phyloP scores from a whole-genome alignment of 257 asterid genomes.

The Ocimum tenuiflorum region DNA sequence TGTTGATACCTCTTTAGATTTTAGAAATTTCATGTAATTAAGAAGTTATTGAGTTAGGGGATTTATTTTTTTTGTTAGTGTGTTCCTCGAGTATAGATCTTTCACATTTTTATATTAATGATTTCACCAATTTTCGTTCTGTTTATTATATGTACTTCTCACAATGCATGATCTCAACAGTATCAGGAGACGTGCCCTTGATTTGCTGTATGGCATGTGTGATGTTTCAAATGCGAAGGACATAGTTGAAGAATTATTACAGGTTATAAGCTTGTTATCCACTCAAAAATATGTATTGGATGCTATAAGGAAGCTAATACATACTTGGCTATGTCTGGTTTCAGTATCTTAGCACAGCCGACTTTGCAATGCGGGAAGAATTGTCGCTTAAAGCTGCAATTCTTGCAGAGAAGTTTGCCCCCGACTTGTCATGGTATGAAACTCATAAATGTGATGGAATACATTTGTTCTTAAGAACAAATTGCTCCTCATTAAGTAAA shows the following conservation, averaged over 20 bases:
- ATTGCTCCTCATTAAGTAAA: background rate
- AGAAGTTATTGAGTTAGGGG: background rate
- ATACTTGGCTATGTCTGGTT: constrained; percentile 23
- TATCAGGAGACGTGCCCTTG: constrained; percentile 93
- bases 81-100: background rate
- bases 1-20: background rate
- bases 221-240: constrained; percentile 97
- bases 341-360: constrained; percentile 82
- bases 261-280: constrained; percentile 41
- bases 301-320: constrained; percentile 13
- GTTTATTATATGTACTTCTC: background rate
- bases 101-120: background rate
- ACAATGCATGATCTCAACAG: constrained; percentile 33
- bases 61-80: background rate
- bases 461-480: constrained; percentile 12
- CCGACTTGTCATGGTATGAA: constrained; percentile 88
- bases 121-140: no score
- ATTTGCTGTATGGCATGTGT: constrained; percentile 95
- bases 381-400: constrained; percentile 83
- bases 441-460: background rate
- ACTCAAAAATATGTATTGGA: constrained; percentile 15
- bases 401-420: constrained; percentile 95
- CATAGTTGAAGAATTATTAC: constrained; percentile 89
- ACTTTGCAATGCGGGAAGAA: constrained; percentile 51
- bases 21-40: background rate